Evolutionary conservation across 768 basidiomycete genomes (phyloP).

Genomic region (Daedaleopsis nitida): DNA sequence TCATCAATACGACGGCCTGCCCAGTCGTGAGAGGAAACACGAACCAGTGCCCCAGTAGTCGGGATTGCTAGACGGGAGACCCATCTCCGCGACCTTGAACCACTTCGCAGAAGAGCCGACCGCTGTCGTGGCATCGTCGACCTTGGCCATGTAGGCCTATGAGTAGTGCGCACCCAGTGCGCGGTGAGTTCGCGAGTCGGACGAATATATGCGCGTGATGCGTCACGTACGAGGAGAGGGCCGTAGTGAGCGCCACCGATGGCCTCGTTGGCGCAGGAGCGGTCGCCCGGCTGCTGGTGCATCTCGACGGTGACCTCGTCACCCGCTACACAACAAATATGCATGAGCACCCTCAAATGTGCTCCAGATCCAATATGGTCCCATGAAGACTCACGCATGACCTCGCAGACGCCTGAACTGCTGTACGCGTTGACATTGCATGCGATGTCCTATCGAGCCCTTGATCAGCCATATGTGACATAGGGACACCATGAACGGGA

Average conservation of each 20-base stretch:
- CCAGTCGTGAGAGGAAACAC: not conserved
- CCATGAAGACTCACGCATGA: constrained; percentile 36
- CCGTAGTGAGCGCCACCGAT: constrained; percentile 57
- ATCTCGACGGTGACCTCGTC: constrained; percentile 53
- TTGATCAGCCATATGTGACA: not conserved
- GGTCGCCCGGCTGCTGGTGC: constrained; percentile 52
- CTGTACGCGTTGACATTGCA: constrained; percentile 44
- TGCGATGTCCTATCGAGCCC: constrained; percentile 41
- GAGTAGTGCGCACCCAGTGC: not conserved
- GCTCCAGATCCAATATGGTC: not conserved
- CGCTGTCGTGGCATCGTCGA: constrained; percentile 46
- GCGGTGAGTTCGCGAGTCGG: too few relatives aligned
- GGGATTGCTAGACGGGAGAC: constrained; percentile 49
- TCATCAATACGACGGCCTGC: not conserved
- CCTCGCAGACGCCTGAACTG: constrained; percentile 42
- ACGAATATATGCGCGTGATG: too few relatives aligned
- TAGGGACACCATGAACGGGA: not conserved
- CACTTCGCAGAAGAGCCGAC: constrained; percentile 43
- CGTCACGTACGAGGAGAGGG: constrained; percentile 39
- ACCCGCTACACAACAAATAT: constrained; percentile 36
- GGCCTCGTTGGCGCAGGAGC: constrained; percentile 47
- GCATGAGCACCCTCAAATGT: too few relatives aligned
- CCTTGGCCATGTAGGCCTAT: constrained; percentile 52
- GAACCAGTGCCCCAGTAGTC: constrained; percentile 45
- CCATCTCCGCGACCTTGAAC: constrained; percentile 56